phyloP scores from a whole-genome alignment of 163 green algal species.

The Chlorella variabilis region DNA sequence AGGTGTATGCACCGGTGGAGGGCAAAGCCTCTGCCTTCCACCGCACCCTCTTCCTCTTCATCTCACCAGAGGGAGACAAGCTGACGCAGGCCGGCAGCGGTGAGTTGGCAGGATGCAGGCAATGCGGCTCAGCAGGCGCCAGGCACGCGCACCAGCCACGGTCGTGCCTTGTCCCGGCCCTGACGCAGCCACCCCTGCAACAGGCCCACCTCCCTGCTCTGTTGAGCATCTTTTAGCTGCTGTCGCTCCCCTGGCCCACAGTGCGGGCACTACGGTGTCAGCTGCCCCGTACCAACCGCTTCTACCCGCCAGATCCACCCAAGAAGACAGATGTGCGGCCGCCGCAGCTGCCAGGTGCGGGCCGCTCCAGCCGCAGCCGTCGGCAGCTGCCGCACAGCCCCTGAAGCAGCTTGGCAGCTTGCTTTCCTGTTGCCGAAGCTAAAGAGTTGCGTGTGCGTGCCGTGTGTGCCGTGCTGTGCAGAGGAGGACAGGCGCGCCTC shows the following conservation, averaged over 20 bases:
- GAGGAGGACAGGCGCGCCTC: conserved; percentile 34
- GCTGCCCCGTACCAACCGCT: conserved; percentile 77
- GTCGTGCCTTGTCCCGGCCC: too few relatives aligned
- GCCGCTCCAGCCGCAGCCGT: too few relatives aligned
- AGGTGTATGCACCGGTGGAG: conserved; percentile 75
- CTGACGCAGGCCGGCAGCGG: conserved; percentile 55
- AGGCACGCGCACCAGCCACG: too few relatives aligned
- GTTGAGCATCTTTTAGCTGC: too few relatives aligned
- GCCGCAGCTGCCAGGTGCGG: conserved; percentile 18
- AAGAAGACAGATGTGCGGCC: conserved; percentile 39
- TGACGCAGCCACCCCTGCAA: too few relatives aligned
- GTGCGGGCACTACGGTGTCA: conserved; percentile 86
- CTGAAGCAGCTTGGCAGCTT: neutral
- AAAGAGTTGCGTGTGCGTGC: too few relatives aligned
- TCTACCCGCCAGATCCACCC: conserved; percentile 71
- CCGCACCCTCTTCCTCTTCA: conserved; percentile 80
- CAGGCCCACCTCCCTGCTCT: too few relatives aligned
- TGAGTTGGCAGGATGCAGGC: conserved; percentile 7
- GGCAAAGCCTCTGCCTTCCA: conserved; percentile 74
- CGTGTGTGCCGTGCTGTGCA: conserved; percentile 11
- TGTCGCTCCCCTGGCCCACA: too few relatives aligned
- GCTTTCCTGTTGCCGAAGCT: neutral
- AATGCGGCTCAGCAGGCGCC: too few relatives aligned
- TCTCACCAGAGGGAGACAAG: conserved; percentile 60
- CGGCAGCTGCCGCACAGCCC: neutral